A percentile compares a stretch with the other conserved stretches of the same genome.
Conservation (phyloP, 1,284 basidiomycete genomes). For the Trichosporon ovoides region DNA sequence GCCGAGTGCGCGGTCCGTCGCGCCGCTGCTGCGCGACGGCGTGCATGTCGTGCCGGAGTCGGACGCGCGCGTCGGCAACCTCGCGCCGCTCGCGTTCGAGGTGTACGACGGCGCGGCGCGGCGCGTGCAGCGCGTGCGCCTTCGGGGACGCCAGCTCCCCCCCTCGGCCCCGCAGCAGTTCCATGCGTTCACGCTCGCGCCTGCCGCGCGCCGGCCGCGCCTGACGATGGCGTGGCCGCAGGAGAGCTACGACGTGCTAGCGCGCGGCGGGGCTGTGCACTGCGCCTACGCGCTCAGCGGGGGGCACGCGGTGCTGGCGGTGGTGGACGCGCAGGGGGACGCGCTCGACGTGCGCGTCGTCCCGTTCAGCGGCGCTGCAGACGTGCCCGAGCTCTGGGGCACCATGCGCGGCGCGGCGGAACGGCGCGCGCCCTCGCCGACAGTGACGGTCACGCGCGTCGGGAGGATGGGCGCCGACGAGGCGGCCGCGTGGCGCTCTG, state of each 20-base stretch:
- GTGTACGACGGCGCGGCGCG: constrained; percentile 32
- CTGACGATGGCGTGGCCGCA: constrained; percentile 38
- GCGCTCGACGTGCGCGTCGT: constrained; percentile 21
- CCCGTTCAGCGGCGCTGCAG: neutral
- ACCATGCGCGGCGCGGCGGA: constrained; percentile 53
- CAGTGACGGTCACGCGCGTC: constrained; percentile 23
- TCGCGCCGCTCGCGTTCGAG: constrained; percentile 28
- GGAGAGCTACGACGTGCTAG: constrained; percentile 38
- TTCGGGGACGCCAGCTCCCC: constrained; percentile 20
- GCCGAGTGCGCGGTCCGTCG: neutral
- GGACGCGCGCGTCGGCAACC: constrained; percentile 9
- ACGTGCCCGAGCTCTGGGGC: constrained; percentile 22
- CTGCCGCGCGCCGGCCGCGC: constrained; percentile 21
- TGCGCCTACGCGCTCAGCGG: constrained; percentile 31
- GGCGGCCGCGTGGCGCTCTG: constrained; percentile 26
- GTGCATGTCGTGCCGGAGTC: constrained; percentile 10
- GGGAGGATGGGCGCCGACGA: constrained; percentile 28
- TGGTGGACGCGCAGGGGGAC: constrained; percentile 32
- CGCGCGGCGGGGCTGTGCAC: constrained; percentile 32
- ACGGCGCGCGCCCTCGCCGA: constrained; percentile 40
- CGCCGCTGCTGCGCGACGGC: constrained; percentile 1
- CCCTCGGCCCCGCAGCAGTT: constrained; percentile 20
- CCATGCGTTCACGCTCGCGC: constrained; percentile 35
- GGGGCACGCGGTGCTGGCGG: neutral
- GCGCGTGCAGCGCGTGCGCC: constrained; percentile 20